Evolutionary conservation across 1,284 basidiomycete genomes (phyloP).

Genomic region (Hymenochaete sp.): DNA sequence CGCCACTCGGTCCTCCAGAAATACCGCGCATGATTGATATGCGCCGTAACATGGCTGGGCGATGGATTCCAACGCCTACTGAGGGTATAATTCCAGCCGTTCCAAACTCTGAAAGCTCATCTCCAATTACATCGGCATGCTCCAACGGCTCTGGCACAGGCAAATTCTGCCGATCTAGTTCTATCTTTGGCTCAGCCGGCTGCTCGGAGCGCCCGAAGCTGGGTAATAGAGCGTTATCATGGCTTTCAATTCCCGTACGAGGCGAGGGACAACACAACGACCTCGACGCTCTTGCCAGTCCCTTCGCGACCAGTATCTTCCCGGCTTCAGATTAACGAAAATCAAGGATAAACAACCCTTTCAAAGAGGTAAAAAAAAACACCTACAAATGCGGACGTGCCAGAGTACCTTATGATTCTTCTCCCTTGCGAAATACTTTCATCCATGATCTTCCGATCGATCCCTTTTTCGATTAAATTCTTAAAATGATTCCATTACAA

Average conservation of each 20-base stretch:
- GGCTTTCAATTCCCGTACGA: slow-evolving; percentile 10
- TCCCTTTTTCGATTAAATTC: too few relatives aligned
- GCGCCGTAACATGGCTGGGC: slow-evolving; percentile 5
- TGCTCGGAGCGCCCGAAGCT: slow-evolving; percentile 3
- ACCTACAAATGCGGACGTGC: too few relatives aligned
- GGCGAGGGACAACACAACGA: neutral
- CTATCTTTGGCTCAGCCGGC: too few relatives aligned
- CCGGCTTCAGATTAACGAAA: too few relatives aligned
- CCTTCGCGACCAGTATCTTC: neutral
- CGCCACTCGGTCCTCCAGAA: slow-evolving; percentile 10
- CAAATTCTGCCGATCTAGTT: neutral
- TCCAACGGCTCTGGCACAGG: neutral
- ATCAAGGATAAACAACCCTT: too few relatives aligned
- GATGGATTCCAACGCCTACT: slow-evolving; percentile 17
- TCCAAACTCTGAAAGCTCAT: neutral
- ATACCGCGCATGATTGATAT: slow-evolving; percentile 8
- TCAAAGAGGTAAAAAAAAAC: too few relatives aligned
- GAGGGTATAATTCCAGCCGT: slow-evolving; percentile 15
- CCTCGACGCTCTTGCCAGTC: slow-evolving; percentile 4
- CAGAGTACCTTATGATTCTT: too few relatives aligned
- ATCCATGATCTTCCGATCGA: too few relatives aligned
- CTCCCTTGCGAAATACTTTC: too few relatives aligned
- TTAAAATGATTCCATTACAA: too few relatives aligned
- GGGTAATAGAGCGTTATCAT: slow-evolving; percentile 4
- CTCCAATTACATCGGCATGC: neutral